Evolutionary conservation across 768 basidiomycete genomes (phyloP).

Genomic region (Lentinula sp.): DNA sequence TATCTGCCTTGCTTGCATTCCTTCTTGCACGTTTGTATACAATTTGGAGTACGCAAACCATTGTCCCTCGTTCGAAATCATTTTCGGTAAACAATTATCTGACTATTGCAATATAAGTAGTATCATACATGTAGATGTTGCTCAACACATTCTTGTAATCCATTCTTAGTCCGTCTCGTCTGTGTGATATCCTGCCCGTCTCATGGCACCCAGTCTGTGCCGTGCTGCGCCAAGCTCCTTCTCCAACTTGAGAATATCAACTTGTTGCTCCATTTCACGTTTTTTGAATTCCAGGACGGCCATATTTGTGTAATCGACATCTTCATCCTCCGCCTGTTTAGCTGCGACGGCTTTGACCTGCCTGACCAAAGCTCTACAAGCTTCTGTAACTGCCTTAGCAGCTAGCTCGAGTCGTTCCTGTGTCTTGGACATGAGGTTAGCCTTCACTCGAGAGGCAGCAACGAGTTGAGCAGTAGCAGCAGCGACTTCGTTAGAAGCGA

Average conservation of each 20-base stretch:
- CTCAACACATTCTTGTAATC: constrained; percentile 6
- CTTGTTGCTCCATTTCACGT: constrained; percentile 98
- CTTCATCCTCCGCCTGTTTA: constrained; percentile 71
- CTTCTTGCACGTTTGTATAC: constrained; percentile 5
- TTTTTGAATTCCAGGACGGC: constrained; percentile 93
- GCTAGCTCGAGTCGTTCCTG: constrained; percentile 95
- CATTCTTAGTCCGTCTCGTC: constrained; percentile 62
- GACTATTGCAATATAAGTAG: constrained; percentile 8
- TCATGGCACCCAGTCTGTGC: constrained; percentile 77
- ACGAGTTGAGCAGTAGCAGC: constrained; percentile 97
- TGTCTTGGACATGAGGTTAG: constrained; percentile 97
- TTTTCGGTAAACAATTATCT: constrained; percentile 4
- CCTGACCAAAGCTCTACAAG: constrained; percentile 91
- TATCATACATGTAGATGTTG: constrained; percentile 10
- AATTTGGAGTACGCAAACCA: constrained; percentile 7
- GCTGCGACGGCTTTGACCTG: constrained; percentile 96
- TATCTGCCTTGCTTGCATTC: constrained; percentile 3
- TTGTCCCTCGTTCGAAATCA: constrained; percentile 12
- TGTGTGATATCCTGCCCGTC: constrained; percentile 85
- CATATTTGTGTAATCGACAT: constrained; percentile 89
- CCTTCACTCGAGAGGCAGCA: constrained; percentile 96
- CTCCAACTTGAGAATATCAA: constrained; percentile 95
- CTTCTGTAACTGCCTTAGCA: constrained; percentile 95
- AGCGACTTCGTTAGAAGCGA: constrained; percentile 98
- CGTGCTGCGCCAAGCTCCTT: constrained; percentile 89